Percentiles rank a stretch among this genome's conserved stretches.
Evolutionary conservation across 768 basidiomycete genomes (phyloP).

Genomic region (Cyathus striatus): DNA sequence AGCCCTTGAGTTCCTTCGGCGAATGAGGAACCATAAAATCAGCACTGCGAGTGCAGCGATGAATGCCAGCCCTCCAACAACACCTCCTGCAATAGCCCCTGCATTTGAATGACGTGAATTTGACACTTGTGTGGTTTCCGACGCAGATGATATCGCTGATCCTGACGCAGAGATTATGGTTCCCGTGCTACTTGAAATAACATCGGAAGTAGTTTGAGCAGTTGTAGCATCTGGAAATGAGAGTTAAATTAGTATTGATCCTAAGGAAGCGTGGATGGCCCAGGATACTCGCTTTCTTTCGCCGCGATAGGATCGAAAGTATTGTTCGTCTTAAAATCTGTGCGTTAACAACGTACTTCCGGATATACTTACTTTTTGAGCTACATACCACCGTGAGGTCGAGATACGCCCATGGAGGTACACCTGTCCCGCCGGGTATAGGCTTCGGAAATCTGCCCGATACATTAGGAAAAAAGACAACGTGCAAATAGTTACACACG

Average conservation of each 20-base stretch:
- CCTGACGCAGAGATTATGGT: too few species aligned
- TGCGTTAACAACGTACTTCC: too few species aligned
- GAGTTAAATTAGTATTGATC: too few species aligned
- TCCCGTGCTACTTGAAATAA: too few species aligned
- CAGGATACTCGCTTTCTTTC: not conserved
- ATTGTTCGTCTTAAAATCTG: slow-evolving; percentile 22
- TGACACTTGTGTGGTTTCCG: not conserved
- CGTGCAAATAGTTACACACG: slow-evolving; percentile 13
- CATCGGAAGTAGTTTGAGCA: too few species aligned
- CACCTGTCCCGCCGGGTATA: slow-evolving; percentile 34
- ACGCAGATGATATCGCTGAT: not conserved
- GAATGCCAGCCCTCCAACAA: slow-evolving; percentile 45
- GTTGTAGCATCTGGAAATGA: too few species aligned
- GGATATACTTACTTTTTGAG: too few species aligned
- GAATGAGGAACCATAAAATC: slow-evolving; percentile 28
- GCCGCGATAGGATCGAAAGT: slow-evolving; percentile 31
- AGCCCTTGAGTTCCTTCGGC: not conserved
- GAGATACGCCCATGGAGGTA: slow-evolving; percentile 57
- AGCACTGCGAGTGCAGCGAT: slow-evolving; percentile 31
- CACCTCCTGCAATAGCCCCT: slow-evolving; percentile 61
- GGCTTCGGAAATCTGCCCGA: slow-evolving; percentile 35
- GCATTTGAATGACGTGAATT: slow-evolving; percentile 21
- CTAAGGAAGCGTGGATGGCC: too few species aligned
- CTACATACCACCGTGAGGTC: slow-evolving; percentile 36
- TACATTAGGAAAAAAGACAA: not conserved